A percentile compares a stretch with the other conserved stretches of the same genome.
These are phyloP conservation scores for Letharia columbiana DNA, from an alignment of 495 filamentous ascomycete species.

Conservation along the genomic window DNA sequence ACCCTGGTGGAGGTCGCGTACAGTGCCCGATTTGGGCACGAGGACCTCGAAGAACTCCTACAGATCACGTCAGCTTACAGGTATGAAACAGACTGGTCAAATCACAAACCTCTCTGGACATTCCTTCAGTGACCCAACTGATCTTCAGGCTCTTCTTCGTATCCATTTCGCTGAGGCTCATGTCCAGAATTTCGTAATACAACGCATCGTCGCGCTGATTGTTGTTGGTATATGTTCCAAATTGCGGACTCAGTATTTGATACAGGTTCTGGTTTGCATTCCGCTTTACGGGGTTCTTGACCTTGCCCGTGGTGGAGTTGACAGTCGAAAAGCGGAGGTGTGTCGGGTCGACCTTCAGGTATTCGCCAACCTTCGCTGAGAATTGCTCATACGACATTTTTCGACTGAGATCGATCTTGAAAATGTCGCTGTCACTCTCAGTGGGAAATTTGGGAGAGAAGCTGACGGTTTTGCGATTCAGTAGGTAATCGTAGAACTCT, in stretches of 20 bases:
- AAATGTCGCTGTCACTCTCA: conserved; percentile 47
- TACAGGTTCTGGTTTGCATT: conserved; percentile 54
- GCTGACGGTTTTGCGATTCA: conserved; percentile 67
- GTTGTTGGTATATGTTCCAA: conserved; percentile 51
- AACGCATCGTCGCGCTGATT: conserved; percentile 67
- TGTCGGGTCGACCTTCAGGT: conserved; percentile 66
- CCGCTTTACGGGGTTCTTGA: conserved; percentile 69
- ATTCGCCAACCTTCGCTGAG: conserved; percentile 74
- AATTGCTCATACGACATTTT: conserved; percentile 89
- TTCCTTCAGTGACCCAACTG: conserved; percentile 78
- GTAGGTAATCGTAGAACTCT: conserved; percentile 85
- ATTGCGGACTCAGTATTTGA: conserved; percentile 61
- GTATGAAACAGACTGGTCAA: neutral
- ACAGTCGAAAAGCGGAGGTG: conserved; percentile 87
- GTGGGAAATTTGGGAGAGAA: conserved; percentile 50
- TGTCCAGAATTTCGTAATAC: conserved; percentile 87
- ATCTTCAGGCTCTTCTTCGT: conserved; percentile 79
- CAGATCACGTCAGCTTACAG: conserved; percentile 23
- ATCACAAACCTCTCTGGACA: conserved; percentile 69
- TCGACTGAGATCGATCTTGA: conserved; percentile 66
- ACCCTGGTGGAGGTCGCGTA: conserved; percentile 64
- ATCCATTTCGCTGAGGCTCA: conserved; percentile 86
- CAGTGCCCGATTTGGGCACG: conserved; percentile 69
- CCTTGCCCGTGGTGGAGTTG: conserved; percentile 59
- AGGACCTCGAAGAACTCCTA: conserved; percentile 70